Evolutionary conservation across 345 rosid genomes (phyloP), one percentile per base, ranked within the genome.

Genomic region (Gossypium sturtianum): DNA sequence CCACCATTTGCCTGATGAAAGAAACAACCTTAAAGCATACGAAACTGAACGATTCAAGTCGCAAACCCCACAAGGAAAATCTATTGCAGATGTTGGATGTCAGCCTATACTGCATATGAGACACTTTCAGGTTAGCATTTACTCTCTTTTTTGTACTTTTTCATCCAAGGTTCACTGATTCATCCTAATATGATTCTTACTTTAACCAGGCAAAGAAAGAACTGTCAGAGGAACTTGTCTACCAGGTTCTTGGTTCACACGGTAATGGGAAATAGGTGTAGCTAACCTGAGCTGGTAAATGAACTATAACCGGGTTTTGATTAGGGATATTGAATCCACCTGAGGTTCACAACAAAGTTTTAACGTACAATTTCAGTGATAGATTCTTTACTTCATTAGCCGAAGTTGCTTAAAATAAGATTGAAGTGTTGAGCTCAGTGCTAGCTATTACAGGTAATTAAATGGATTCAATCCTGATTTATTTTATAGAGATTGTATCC

Each of bases 31-130:
- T 22, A 74, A 54, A 8, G 80, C 87, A 20, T 93, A 83, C 76
- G 85, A 86, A 83, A 97, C 99, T 0, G 94, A 83, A 65, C 78
- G 97, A 29, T 91, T 87, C 73, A 90, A 88, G 47, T 64, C 58
- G 64, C 89, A 62, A 73, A 90, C 98, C 15, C 94, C 84, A 12
- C 83, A 76, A 23, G 99, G 99, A 67, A 95, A 90, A 83, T 86
- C 89, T n/a, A 86, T 95, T n/a, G 97, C 98, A 9, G 98, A 93
- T 75, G 92, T 93, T 8, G 99, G 99, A 27, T 93, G 99, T 72
- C 89, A 95, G 84, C 99, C 99, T 3, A 91, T 95, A 74, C 82
- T 95, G 81, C 97, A 95, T 86, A 95, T 95, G 99, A 87, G 99
- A 74, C 89, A 93, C 84, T 95, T 95, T 87, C 99, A 93, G 91